A percentile compares a stretch with the other conserved stretches of the same genome.
Conservation (phyloP, 129 eudicot genomes). For the Escallonia rubra region DNA sequence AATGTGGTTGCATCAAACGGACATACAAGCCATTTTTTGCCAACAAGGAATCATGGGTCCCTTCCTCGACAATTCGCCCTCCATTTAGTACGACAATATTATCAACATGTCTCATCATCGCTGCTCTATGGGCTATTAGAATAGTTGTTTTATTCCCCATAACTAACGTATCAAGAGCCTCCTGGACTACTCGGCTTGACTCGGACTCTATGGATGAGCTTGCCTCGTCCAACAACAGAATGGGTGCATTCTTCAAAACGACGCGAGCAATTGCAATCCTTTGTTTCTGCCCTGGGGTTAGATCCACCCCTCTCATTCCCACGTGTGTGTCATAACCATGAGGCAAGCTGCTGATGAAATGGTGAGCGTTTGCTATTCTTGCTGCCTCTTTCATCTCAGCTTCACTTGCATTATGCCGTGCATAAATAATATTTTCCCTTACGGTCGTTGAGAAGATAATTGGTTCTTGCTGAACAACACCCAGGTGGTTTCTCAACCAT, state of each 20-base stretch:
- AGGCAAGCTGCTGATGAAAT: constrained; percentile 89
- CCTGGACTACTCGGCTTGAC: constrained; percentile 94
- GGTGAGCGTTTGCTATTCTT: constrained; percentile 95
- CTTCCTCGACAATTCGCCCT: constrained; percentile 89
- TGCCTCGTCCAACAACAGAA: constrained; percentile 84
- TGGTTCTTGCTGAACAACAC: constrained; percentile 97
- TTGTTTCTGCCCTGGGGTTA: constrained; percentile 96
- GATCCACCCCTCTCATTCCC: constrained; percentile 95
- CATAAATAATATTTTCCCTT: constrained; percentile 86
- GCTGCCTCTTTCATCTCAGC: constrained; percentile 98
- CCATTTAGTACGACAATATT: constrained; percentile 94
- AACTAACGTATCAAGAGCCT: constrained; percentile 93
- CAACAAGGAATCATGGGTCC: constrained; percentile 71
- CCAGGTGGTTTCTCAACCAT: constrained; percentile 92
- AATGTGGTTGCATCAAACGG: constrained; percentile 93
- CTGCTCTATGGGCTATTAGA: constrained; percentile 91
- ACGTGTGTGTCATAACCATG: constrained; percentile 97
- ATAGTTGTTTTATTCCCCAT: constrained; percentile 96
- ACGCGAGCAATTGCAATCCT: constrained; percentile 97
- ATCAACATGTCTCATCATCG: constrained; percentile 97
- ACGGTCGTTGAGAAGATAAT: constrained; percentile 86
- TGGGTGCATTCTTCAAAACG: constrained; percentile 85
- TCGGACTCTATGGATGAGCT: constrained; percentile 94
- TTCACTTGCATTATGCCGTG: constrained; percentile 94
- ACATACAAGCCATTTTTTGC: constrained; percentile 84